A percentile compares a stretch with the other conserved stretches of the same genome.
Conservation (phyloP, 2,329 filamentous ascomycete species). For the Beauveria pseudobassiana region DNA sequence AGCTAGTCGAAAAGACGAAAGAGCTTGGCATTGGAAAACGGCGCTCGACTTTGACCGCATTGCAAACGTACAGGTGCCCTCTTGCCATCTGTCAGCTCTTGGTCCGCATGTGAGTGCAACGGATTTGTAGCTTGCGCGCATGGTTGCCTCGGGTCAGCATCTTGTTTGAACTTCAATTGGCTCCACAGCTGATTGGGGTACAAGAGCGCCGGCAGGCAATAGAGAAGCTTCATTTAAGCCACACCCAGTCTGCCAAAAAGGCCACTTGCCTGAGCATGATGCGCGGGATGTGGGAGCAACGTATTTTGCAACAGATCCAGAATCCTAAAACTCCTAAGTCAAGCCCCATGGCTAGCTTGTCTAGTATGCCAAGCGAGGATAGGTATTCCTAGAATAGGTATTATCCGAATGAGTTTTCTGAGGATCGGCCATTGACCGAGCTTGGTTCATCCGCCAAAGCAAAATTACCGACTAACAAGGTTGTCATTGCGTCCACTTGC, state of each 20-base stretch:
- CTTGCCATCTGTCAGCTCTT: background rate
- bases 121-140: background rate
- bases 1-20: background rate
- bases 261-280: background rate
- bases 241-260: background rate
- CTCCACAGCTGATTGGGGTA: background rate
- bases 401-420: background rate
- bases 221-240: background rate
- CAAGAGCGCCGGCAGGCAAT: background rate
- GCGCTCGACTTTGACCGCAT: background rate
- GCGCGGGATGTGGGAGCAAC: background rate
- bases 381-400: background rate
- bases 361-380: background rate
- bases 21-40: background rate
- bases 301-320: background rate
- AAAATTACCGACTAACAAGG: background rate
- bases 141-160: slow-evolving; percentile 2
- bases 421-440: background rate
- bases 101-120: background rate
- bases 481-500: background rate
- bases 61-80: background rate
- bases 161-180: slow-evolving; percentile 1
- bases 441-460: background rate
- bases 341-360: background rate
- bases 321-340: no score